Conservation (phyloP, 2,329 filamentous ascomycete genomes). For the Emericellopsis atlantica region DNA sequence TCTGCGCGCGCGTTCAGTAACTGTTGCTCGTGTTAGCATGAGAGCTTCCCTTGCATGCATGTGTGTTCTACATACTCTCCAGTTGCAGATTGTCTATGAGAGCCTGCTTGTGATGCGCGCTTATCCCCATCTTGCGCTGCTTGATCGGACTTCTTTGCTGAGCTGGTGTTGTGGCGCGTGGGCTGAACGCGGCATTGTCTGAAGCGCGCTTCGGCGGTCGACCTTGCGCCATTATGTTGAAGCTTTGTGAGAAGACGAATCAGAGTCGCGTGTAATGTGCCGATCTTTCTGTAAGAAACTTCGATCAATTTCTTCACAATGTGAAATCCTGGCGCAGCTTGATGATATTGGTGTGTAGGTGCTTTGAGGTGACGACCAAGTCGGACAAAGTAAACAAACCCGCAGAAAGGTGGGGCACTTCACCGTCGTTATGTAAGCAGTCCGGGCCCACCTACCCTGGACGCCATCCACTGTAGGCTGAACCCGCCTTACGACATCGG, state of each 20-base stretch:
- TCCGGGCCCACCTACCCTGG: not conserved
- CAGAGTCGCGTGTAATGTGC: too few species aligned
- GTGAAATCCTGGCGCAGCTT: not conserved
- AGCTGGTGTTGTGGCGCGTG: conserved; percentile 21
- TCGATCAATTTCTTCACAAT: too few species aligned
- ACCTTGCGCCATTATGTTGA: conserved; percentile 30
- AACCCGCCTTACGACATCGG: conserved; percentile 28
- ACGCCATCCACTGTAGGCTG: conserved; percentile 20
- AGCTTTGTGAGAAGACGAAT: not conserved
- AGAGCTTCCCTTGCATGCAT: not conserved
- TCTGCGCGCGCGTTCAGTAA: conserved; percentile 77
- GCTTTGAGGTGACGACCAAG: not conserved
- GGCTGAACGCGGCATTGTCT: conserved; percentile 5
- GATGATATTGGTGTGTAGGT: not conserved
- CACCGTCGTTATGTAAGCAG: conserved; percentile 5
- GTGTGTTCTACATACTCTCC: conserved; percentile 49
- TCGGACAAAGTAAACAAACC: conserved; percentile 11
- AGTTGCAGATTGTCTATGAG: conserved; percentile 82
- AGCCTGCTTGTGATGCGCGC: conserved; percentile 66
- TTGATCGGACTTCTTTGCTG: conserved; percentile 45
- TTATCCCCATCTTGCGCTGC: conserved; percentile 49
- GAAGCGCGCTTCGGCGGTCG: conserved; percentile 21
- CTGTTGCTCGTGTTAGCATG: conserved; percentile 30
- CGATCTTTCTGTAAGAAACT: too few species aligned
- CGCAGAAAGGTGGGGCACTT: too few species aligned